These are phyloP conservation scores for Lepidium aucheri DNA, from an alignment of 345 rosid species.

Conservation along the genomic window DNA sequence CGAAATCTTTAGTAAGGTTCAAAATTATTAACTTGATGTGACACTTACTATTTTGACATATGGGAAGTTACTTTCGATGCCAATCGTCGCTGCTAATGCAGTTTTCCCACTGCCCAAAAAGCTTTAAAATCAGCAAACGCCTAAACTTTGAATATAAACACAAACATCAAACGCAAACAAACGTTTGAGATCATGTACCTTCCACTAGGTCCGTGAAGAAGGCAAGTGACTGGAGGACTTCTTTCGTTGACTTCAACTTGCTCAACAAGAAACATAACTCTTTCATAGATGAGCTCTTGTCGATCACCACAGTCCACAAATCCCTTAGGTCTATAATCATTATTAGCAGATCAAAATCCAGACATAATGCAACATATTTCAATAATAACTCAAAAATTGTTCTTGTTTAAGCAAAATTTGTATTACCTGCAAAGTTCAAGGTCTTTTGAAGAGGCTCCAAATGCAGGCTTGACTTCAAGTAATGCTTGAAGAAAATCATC, in stretches of 20 bases:
- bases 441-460: constrained; percentile 84
- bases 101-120: constrained; percentile 66
- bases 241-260: constrained; percentile 78
- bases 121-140: neutral
- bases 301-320: constrained; percentile 61
- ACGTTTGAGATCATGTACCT: constrained; percentile 36
- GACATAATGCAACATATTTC: neutral
- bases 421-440: constrained; percentile 65
- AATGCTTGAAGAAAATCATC: constrained; percentile 73
- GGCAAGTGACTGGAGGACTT: constrained; percentile 77
- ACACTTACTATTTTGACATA: constrained; percentile 84
- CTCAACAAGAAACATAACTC: constrained; percentile 71
- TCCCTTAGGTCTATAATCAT: constrained; percentile 54
- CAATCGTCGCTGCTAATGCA: constrained; percentile 82
- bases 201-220: constrained; percentile 74
- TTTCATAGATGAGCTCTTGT: constrained; percentile 56
- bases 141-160: neutral
- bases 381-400: neutral
- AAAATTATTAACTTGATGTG: neutral
- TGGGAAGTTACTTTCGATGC: constrained; percentile 81
- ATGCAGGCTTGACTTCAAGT: constrained; percentile 59
- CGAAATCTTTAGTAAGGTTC: neutral
- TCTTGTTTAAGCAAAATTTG: too few species aligned
- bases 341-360: neutral
- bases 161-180: neutral